Base-by-base conservation (phyloP, 306 rosid genomes). In the Lablab purpureus region DNA sequence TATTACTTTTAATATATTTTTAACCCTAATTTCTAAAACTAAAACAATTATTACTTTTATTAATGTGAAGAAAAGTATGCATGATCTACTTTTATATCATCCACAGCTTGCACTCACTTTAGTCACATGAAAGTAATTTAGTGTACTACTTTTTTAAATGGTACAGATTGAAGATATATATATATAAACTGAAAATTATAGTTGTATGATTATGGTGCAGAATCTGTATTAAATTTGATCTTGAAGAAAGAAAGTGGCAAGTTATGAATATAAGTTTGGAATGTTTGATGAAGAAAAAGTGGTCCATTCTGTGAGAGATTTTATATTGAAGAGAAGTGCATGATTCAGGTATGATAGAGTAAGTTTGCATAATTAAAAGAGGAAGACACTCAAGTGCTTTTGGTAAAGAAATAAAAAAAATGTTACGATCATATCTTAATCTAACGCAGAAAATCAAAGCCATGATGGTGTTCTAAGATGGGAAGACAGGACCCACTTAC, bases 401-500 rank as follows among this genome's bases (percentile, higher is more conserved):
- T 45, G 15, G 13, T 79, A 84, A 90, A 84, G 82, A 41, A 62
- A 82, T 79, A 83, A 49, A 70, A 65, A 67, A 78, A 19, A 71
- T 76, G 21, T 1, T 1, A 71, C 37, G 79, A 76, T 83, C 63
- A 87, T 81, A 81, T 83, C 76, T 60, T 73, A 70, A 81, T 74
- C 60, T 67, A 58, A 67, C 58, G 34, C 81, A 60, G 14, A 85
- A 82, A 86, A 89, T 78, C 46, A 82, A 77, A 84, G 84, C 51
- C 68, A 87, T 87, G 90, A 86, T 87, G 67, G 77, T 87, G 96
- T 89, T 86, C 78, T 77, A 56, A 71, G 59, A 21, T 82, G 52
- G 71, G 90, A 82, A 80, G 92, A 84, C 86, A 85, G 82, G 81
- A 41, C 93, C 90, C 87, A 84, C 90, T 51, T 84, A 73, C 88